Evolutionary conservation across 116 monocot species (phyloP).

Genomic region (Phalaenopsis hybrid): DNA sequence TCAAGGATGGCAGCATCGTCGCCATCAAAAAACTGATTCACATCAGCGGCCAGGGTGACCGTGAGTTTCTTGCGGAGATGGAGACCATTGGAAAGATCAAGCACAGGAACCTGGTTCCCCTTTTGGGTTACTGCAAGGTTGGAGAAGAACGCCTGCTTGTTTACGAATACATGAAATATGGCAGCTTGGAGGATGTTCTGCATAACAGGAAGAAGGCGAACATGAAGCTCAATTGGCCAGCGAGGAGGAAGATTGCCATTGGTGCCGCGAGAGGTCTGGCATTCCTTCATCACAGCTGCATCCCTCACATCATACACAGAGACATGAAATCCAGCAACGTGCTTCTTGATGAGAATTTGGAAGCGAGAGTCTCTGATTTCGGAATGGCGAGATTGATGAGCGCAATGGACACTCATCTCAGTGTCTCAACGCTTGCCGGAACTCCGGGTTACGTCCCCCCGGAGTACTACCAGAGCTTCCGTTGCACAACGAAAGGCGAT

Average conservation of each 20-base stretch:
- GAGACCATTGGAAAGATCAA: conserved; percentile 80
- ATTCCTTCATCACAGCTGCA: conserved; percentile 84
- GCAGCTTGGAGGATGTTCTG: conserved; percentile 65
- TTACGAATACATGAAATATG: conserved; percentile 77
- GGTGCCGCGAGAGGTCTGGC: conserved; percentile 71
- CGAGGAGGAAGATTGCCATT: conserved; percentile 53
- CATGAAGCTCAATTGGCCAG: conserved; percentile 55
- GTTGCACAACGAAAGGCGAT: too few species aligned
- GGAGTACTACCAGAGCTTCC: too few species aligned
- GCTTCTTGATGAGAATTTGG: conserved; percentile 55
- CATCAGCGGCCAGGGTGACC: conserved; percentile 65
- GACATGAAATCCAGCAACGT: conserved; percentile 97
- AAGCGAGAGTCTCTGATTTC: conserved; percentile 77
- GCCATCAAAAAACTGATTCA: conserved; percentile 75
- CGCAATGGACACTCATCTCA: conserved; percentile 63
- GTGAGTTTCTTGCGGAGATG: conserved; percentile 85
- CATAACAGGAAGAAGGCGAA: conserved; percentile 33
- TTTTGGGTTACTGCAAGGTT: conserved; percentile 74
- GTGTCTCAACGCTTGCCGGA: conserved; percentile 67
- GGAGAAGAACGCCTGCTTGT: conserved; percentile 70
- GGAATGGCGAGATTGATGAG: conserved; percentile 82
- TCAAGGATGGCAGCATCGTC: conserved; percentile 65
- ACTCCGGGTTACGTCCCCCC: conserved; percentile 33
- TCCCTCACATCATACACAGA: conserved; percentile 80
- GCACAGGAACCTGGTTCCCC: conserved; percentile 72